Evolutionary conservation across 2,329 filamentous ascomycete species (phyloP), one percentile per base, ranked within the genome.

Genomic region (Monilinia fructicola): DNA sequence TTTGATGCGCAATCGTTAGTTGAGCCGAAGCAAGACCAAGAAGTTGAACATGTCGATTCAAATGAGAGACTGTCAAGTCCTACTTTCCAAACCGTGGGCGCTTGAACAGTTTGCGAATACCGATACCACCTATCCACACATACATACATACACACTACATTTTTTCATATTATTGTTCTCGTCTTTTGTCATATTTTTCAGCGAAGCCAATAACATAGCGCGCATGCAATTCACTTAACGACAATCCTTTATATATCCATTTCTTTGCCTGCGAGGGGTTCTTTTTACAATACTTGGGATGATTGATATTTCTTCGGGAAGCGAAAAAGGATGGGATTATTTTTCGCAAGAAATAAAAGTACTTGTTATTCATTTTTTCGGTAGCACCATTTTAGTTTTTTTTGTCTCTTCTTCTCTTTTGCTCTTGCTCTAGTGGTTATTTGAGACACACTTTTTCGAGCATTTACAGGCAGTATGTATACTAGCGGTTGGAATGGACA

Each of bases 201-300:
- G 64, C 46, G 42, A 52, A 28, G 48, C 46, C n/a, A 35, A 31
- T 21, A 50, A 44, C 44, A 58, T 56, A 65, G 54, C 44, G 46
- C 54, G 46, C 64, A 52, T 64, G 28, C 61, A 54, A 61, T 35
- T 50, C 31, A 31, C 18, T 44, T 40, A 46, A 40, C 23, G 64
- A 50, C 64, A 5, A 59, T 65, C 64, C 26, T 61, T 65, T 61
- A 65, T 61, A 65, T 65, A 61, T 61, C 35, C 64, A 65, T 65
- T 65, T 65, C 54, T 61, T 66, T 48, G 28, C 48, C 61, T 38
- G 53, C 54, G 46, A 38, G 21, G 21, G 35, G 18, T 28, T 28
- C 21, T 40, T 63, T 26, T 54, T 42, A 63, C 23, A 63, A 53
- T 46, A 54, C 46, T 53, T 61, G 23, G 38, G 55, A 40, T 54